Conservation (phyloP, 2,329 filamentous ascomycete species). For the Pseudogymnoascus sp. region DNA sequence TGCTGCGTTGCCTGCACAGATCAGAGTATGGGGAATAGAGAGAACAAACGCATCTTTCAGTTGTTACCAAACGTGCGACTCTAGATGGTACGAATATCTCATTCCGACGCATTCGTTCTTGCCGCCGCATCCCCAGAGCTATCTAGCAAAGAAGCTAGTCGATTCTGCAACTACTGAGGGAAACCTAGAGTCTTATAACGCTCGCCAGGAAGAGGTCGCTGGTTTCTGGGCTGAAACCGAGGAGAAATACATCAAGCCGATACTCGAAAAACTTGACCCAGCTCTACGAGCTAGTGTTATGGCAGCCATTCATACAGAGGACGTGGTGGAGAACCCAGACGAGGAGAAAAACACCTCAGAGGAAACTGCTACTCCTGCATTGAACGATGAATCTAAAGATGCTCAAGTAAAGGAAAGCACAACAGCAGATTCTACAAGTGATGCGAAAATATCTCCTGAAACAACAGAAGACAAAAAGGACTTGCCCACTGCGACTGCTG, state of each 20-base stretch:
- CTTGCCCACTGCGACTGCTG: not conserved
- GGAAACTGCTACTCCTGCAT: conserved; percentile 17
- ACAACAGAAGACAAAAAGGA: not conserved
- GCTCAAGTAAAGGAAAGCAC: not conserved
- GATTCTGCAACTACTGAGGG: conserved; percentile 67
- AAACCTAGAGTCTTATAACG: conserved; percentile 59
- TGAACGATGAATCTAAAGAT: conserved; percentile 13
- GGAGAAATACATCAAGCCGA: conserved; percentile 68
- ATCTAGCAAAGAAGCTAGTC: conserved; percentile 73
- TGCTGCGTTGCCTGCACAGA: conserved; percentile 72
- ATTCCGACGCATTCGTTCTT: conserved; percentile 89
- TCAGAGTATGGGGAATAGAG: conserved; percentile 90
- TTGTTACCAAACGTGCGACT: conserved; percentile 91
- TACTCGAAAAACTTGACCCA: conserved; percentile 54
- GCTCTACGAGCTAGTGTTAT: conserved; percentile 56
- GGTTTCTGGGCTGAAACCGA: conserved; percentile 79
- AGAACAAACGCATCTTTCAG: conserved; percentile 86
- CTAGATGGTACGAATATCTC: conserved; percentile 93
- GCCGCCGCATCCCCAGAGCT: conserved; percentile 84
- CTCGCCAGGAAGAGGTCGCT: conserved; percentile 67
- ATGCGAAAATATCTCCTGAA: not conserved
- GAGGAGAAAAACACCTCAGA: conserved; percentile 17
- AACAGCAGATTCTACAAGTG: not conserved
- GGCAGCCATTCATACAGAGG: conserved; percentile 47
- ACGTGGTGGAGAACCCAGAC: conserved; percentile 23